These are phyloP conservation scores for Fraxinus angustifolia DNA, from an alignment of 305 asterid species.

Conservation along the genomic window DNA sequence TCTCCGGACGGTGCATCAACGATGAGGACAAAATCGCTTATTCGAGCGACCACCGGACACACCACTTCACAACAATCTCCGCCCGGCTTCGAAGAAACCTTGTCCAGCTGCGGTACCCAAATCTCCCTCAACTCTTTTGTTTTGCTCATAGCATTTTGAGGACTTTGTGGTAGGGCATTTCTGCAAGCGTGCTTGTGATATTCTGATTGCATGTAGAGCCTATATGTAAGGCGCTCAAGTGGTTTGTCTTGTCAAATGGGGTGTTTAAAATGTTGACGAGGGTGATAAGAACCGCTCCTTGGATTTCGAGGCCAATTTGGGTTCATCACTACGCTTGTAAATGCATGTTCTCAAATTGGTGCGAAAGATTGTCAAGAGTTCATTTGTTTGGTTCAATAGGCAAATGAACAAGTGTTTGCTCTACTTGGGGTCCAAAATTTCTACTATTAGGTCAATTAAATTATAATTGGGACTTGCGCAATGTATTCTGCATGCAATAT, in stretches of 20 bases:
- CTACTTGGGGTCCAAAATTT: neutral
- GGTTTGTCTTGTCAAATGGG: slow-evolving; percentile 73
- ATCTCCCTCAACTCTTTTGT: neutral
- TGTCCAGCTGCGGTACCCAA: too few relatives aligned
- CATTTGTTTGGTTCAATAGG: slow-evolving; percentile 40
- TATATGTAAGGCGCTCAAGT: slow-evolving; percentile 81
- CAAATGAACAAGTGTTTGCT: slow-evolving; percentile 19
- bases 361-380: slow-evolving; percentile 64
- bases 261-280: slow-evolving; percentile 67
- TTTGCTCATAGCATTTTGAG: slow-evolving; percentile 63
- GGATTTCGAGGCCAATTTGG: slow-evolving; percentile 36
- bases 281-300: slow-evolving; percentile 60
- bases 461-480: slow-evolving; percentile 8
- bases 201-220: slow-evolving; percentile 71
- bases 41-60: too few relatives aligned
- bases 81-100: too few relatives aligned
- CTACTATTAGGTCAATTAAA: neutral
- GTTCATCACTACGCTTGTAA: slow-evolving; percentile 41
- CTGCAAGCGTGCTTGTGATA: slow-evolving; percentile 50
- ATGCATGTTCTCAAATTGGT: slow-evolving; percentile 49
- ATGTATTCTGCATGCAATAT: slow-evolving; percentile 5
- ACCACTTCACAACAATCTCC: too few relatives aligned
- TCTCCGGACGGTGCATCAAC: too few relatives aligned
- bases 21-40: too few relatives aligned
- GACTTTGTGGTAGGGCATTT: slow-evolving; percentile 71